Percentiles rank a stretch among this genome's conserved stretches.
These are phyloP conservation scores for Wilhelminamyces savonicus DNA, from an alignment of 805 yeast species.

Conservation along the genomic window DNA sequence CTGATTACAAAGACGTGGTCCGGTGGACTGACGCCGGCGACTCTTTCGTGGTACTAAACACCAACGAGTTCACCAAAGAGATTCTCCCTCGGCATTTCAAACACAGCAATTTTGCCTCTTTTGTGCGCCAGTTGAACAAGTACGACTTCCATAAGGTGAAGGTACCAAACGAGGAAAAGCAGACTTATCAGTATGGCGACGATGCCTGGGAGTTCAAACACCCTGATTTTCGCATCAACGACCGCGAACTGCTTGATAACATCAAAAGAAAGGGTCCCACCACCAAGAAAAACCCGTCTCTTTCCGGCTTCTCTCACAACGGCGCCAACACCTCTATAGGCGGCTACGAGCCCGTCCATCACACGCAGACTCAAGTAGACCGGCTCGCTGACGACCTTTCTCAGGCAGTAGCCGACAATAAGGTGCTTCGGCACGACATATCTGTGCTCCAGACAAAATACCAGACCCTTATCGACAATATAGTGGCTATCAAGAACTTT, in stretches of 20 bases:
- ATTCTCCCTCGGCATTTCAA: slow-evolving; percentile 90
- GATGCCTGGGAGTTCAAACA: slow-evolving; percentile 94
- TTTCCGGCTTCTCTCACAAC: too few species aligned
- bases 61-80: slow-evolving; percentile 82
- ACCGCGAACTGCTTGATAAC: slow-evolving; percentile 73
- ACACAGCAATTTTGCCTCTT: slow-evolving; percentile 90
- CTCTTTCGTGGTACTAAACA: slow-evolving; percentile 82
- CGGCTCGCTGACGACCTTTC: slow-evolving; percentile 26
- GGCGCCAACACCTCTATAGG: too few species aligned
- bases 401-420: slow-evolving; percentile 25
- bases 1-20: slow-evolving; percentile 67
- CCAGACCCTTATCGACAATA: slow-evolving; percentile 56
- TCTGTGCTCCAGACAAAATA: slow-evolving; percentile 49
- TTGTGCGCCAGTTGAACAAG: slow-evolving; percentile 92
- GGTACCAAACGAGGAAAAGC: slow-evolving; percentile 55
- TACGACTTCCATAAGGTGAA: slow-evolving; percentile 97
- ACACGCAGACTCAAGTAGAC: slow-evolving; percentile 9
- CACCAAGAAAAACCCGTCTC: slow-evolving; percentile 38
- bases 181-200: slow-evolving; percentile 53
- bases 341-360: too few species aligned
- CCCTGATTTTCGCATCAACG: slow-evolving; percentile 75
- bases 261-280: slow-evolving; percentile 79
- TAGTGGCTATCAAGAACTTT: slow-evolving; percentile 48
- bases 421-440: slow-evolving; percentile 24
- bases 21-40: slow-evolving; percentile 86